phyloP scores from a whole-genome alignment of 257 asterid genomes.

The Solanum ossicruentum region DNA sequence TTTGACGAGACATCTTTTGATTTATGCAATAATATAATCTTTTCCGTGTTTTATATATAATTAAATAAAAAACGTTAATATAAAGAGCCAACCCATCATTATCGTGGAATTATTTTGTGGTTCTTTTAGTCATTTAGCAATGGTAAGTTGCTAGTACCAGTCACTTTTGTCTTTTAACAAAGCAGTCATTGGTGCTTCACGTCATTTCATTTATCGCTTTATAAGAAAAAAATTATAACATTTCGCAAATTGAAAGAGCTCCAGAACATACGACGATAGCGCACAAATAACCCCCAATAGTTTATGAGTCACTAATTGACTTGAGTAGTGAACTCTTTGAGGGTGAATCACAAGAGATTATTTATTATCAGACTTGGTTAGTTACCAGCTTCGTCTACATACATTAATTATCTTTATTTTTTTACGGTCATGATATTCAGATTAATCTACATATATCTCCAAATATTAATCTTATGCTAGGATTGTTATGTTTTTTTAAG shows the following conservation, averaged over 20 bases:
- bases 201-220: not conserved
- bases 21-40: not conserved
- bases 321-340: too few relatives aligned
- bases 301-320: too few relatives aligned
- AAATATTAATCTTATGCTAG: too few relatives aligned
- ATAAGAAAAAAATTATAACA: not conserved
- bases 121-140: not conserved
- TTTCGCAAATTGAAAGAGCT: not conserved
- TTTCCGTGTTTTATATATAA: not conserved
- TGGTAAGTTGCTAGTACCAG: not conserved
- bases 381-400: too few relatives aligned
- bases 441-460: too few relatives aligned
- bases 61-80: not conserved
- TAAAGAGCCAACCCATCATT: not conserved
- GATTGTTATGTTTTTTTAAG: too few relatives aligned
- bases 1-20: not conserved
- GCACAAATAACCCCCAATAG: too few relatives aligned
- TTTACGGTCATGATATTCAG: too few relatives aligned
- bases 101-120: not conserved
- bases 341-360: too few relatives aligned
- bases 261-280: too few relatives aligned
- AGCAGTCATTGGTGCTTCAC: not conserved
- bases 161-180: not conserved
- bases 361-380: too few relatives aligned
- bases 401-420: too few relatives aligned